Evolutionary conservation across 1,284 basidiomycete species (phyloP).

Genomic region (Malassezia nana): DNA sequence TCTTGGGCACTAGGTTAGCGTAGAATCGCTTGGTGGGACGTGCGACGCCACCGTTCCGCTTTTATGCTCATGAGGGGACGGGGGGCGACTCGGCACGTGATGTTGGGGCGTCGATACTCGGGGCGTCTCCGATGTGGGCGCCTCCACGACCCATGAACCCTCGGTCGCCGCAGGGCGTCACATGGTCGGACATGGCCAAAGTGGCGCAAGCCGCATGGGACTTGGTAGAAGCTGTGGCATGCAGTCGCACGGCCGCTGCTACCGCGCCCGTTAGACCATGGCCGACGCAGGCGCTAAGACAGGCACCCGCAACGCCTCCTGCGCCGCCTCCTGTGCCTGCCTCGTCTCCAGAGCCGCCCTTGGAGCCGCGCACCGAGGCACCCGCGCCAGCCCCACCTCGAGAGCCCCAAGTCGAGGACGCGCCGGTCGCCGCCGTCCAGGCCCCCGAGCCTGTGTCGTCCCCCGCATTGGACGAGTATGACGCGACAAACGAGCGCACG

Average conservation of each 20-base stretch:
- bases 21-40: too few species aligned
- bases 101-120: neutral
- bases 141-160: neutral
- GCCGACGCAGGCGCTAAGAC: neutral
- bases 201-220: neutral
- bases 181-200: slow-evolving; percentile 6
- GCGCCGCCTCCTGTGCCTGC: neutral
- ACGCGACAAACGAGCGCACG: slow-evolving; percentile 29
- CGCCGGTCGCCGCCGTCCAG: neutral
- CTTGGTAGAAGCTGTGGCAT: neutral
- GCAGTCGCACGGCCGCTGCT: neutral
- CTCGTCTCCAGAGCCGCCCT: neutral
- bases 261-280: neutral
- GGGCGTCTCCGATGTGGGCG: neutral
- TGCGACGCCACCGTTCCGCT: neutral
- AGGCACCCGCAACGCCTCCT: neutral
- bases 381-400: too few species aligned
- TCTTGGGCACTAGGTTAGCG: too few species aligned
- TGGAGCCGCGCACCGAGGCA: neutral
- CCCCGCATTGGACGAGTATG: slow-evolving; percentile 29
- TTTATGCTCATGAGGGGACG: neutral
- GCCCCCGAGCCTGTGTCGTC: neutral
- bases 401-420: too few species aligned
- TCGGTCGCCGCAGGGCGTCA: neutral
- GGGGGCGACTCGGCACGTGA: neutral